Percentiles rank a stretch among this genome's conserved stretches.
phyloP scores from a whole-genome alignment of 345 rosid species.

The Laguncularia racemosa region DNA sequence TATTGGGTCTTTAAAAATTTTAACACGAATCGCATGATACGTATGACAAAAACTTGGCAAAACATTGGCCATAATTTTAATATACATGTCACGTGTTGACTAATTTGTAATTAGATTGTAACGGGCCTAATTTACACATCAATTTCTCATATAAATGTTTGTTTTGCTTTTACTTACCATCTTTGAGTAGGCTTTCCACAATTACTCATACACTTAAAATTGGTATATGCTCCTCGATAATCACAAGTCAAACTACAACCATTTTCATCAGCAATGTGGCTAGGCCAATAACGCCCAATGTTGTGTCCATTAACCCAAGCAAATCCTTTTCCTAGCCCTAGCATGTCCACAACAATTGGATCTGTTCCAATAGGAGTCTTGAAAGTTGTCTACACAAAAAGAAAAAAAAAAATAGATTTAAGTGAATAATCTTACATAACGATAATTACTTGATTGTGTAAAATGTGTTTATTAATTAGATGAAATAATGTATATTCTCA shows the following conservation, averaged over 20 bases:
- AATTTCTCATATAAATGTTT: too few relatives aligned
- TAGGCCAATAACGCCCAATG: constrained; percentile 71
- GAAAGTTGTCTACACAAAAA: constrained; percentile 38
- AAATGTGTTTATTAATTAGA: too few relatives aligned
- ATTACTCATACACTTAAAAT: constrained; percentile 27
- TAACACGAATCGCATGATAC: background rate
- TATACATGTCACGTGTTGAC: too few relatives aligned
- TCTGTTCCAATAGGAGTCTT: constrained; percentile 44
- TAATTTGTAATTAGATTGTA: too few relatives aligned
- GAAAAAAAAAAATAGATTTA: background rate
- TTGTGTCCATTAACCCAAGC: constrained; percentile 71
- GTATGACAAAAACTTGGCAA: background rate
- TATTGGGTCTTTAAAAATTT: too few relatives aligned
- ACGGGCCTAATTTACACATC: too few relatives aligned
- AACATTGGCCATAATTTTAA: too few relatives aligned
- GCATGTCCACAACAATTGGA: constrained; percentile 60
- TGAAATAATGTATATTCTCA: background rate
- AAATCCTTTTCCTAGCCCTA: constrained; percentile 65
- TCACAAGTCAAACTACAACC: constrained; percentile 40
- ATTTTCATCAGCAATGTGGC: constrained; percentile 17
- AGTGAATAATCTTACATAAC: background rate
- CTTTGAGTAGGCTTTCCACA: constrained; percentile 58
- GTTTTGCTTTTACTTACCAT: constrained; percentile 20
- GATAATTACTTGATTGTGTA: background rate
- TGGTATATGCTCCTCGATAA: constrained; percentile 35